Conservation (phyloP, 1,284 basidiomycete species). For the Trichosporon sp. region DNA sequence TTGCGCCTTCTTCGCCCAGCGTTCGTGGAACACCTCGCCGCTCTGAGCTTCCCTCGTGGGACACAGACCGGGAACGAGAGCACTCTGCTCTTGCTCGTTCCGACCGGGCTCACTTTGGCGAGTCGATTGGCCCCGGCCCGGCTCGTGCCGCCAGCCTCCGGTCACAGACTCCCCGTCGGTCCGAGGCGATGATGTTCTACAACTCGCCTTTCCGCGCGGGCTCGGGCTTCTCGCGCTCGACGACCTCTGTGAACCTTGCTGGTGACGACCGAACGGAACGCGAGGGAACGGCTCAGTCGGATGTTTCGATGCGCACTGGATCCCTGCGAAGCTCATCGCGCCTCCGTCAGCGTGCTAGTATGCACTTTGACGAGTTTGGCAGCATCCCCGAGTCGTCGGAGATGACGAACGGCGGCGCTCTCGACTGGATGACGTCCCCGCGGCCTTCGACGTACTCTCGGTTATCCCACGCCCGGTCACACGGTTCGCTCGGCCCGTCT, state of each 20-base stretch:
- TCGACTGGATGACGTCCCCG: conserved; percentile 2
- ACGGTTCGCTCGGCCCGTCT: neutral
- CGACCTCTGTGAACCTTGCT: conserved; percentile 24
- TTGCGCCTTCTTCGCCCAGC: conserved; percentile 22
- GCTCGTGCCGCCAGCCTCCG: neutral
- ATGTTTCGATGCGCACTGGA: conserved; percentile 25
- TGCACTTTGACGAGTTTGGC: conserved; percentile 23
- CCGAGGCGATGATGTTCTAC: neutral
- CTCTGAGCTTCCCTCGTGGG: neutral
- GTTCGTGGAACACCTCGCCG: neutral
- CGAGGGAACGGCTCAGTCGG: conserved; percentile 25
- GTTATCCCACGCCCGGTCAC: neutral
- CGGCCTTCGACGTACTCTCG: conserved; percentile 1
- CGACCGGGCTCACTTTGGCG: neutral
- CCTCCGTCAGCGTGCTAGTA: conserved; percentile 5
- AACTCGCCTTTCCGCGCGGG: conserved; percentile 8
- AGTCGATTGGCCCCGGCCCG: neutral
- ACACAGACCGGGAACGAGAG: neutral
- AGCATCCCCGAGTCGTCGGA: conserved; percentile 3
- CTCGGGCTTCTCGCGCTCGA: conserved; percentile 28
- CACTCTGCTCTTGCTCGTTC: neutral
- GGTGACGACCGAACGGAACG: conserved; percentile 6
- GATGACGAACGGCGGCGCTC: neutral
- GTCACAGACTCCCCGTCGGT: neutral
- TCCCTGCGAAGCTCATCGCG: neutral